These are phyloP conservation scores for Beauveria sp. DNA, from an alignment of 2,329 filamentous ascomycete genomes.

Conservation along the genomic window DNA sequence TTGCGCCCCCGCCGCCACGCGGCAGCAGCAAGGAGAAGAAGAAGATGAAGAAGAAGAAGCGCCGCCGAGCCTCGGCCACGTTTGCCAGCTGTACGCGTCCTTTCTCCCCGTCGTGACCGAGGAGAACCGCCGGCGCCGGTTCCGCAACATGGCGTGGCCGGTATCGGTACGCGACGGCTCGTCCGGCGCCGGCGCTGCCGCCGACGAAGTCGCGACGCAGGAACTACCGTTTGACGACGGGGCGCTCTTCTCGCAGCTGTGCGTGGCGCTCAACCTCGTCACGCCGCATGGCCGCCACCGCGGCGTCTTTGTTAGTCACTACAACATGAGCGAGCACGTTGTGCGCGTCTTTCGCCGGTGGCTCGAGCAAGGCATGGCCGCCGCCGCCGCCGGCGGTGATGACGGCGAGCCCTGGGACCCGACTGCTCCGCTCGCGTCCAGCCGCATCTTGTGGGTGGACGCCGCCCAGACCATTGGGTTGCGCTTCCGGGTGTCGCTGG, in stretches of 20 bases:
- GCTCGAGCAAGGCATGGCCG: slow-evolving; percentile 47
- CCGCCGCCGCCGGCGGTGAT: not conserved
- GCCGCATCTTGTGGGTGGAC: slow-evolving; percentile 61
- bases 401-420: not conserved
- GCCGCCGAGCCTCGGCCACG: slow-evolving; percentile 22
- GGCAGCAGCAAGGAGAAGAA: not conserved
- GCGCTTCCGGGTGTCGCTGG: slow-evolving; percentile 49
- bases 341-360: slow-evolving; percentile 67
- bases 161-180: not conserved
- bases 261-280: slow-evolving; percentile 59
- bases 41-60: too few species aligned
- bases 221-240: slow-evolving; percentile 58
- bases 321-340: slow-evolving; percentile 60
- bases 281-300: slow-evolving; percentile 51
- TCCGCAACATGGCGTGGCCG: slow-evolving; percentile 14
- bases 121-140: slow-evolving; percentile 35
- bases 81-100: slow-evolving; percentile 57
- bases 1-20: not conserved
- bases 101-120: slow-evolving; percentile 59
- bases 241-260: slow-evolving; percentile 69
- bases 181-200: slow-evolving; percentile 11
- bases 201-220: slow-evolving; percentile 36
- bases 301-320: slow-evolving; percentile 56
- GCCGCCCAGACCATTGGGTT: slow-evolving; percentile 55
- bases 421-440: slow-evolving; percentile 14